These are phyloP conservation scores for Aegilops umbellulata DNA, from an alignment of 176 grass and related monocot genomes.

Conservation along the genomic window DNA sequence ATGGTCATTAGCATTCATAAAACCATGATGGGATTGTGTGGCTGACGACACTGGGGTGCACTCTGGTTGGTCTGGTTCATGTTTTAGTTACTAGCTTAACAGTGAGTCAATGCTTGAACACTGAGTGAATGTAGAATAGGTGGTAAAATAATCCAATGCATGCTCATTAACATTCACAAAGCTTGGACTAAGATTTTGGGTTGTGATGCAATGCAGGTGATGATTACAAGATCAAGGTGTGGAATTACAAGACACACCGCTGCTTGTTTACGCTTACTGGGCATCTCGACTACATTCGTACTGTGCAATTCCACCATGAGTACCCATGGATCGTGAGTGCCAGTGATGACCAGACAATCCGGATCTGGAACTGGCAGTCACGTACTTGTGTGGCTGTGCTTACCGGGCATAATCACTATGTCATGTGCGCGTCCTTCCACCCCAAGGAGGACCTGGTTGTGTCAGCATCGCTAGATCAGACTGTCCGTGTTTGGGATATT, in stretches of 20 bases:
- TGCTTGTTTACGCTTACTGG: constrained; percentile 97
- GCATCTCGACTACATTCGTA: constrained; percentile 96
- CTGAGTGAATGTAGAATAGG: not conserved
- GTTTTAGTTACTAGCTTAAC: not conserved
- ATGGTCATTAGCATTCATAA: not conserved
- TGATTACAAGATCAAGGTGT: constrained; percentile 99
- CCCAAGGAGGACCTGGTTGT: constrained; percentile 78
- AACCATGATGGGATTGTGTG: not conserved
- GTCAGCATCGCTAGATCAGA: constrained; percentile 82
- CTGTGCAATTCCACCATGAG: constrained; percentile 93
- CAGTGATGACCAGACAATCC: constrained; percentile 83
- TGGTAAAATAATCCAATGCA: not conserved
- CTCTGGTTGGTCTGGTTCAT: not conserved
- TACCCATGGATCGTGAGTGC: constrained; percentile 79
- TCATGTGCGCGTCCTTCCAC: constrained; percentile 85
- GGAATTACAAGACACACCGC: constrained; percentile 99
- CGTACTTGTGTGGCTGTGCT: constrained; percentile 73
- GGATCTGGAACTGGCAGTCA: constrained; percentile 85
- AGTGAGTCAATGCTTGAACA: not conserved
- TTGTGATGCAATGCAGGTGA: constrained; percentile 59
- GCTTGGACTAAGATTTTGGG: not conserved
- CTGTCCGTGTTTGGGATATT: constrained; percentile 82
- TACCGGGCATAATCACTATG: constrained; percentile 84
- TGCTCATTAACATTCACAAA: not conserved
- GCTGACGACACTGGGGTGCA: not conserved